Conservation (phyloP, 1,284 basidiomycete species). For the Xerocomus nothofagi region DNA sequence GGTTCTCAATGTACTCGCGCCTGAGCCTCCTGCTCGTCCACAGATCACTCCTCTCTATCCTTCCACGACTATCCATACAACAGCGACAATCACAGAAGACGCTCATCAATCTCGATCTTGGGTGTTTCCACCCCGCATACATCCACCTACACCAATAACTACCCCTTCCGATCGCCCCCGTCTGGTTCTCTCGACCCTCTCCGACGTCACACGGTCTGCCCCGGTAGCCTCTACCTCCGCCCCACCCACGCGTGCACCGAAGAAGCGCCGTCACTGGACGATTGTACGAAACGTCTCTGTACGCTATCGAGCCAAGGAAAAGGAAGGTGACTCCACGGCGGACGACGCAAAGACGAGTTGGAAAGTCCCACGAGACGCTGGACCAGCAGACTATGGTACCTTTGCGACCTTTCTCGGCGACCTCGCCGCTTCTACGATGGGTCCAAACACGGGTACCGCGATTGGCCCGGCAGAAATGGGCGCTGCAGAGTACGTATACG, state of each 20-base stretch:
- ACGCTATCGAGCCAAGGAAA: conserved; percentile 54
- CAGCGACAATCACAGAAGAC: neutral
- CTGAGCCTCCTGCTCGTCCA: conserved; percentile 54
- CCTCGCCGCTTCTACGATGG: conserved; percentile 30
- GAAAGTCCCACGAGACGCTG: conserved; percentile 52
- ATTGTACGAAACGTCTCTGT: conserved; percentile 38
- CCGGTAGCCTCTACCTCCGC: conserved; percentile 3
- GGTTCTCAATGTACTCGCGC: conserved; percentile 59
- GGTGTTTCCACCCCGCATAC: neutral
- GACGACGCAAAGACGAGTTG: conserved; percentile 33
- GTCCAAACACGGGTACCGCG: neutral
- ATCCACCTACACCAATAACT: conserved; percentile 12
- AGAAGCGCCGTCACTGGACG: conserved; percentile 42
- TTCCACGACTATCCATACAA: conserved; percentile 10
- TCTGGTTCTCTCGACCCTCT: conserved; percentile 20
- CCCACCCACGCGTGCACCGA: neutral
- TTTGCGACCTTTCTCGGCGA: conserved; percentile 46
- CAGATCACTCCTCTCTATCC: conserved; percentile 57
- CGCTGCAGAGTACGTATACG: conserved; percentile 23
- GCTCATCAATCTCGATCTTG: conserved; percentile 5
- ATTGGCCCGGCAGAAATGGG: neutral
- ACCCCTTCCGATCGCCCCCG: conserved; percentile 15
- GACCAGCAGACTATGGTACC: conserved; percentile 59
- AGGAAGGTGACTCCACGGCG: conserved; percentile 46
- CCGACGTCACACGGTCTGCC: conserved; percentile 1